These are phyloP conservation scores for Nakazawaea molendinolei DNA, from an alignment of 805 yeast genomes.

Conservation along the genomic window DNA sequence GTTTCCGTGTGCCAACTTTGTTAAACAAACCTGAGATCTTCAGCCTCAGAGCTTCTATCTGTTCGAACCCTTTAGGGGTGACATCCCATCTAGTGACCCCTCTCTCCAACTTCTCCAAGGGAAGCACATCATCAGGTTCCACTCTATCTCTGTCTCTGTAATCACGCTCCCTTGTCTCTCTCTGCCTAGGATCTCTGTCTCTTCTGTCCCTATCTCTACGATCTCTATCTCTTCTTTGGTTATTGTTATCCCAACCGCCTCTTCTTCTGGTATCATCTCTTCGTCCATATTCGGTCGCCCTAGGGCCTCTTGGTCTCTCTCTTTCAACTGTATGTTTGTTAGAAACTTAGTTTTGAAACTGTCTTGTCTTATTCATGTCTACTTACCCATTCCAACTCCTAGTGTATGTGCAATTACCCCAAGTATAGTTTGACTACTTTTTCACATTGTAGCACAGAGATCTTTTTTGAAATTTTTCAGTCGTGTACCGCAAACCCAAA, in stretches of 20 bases:
- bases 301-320: constrained; percentile 8
- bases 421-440: too few species aligned
- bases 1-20: constrained; percentile 51
- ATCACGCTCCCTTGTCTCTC: constrained; percentile 16
- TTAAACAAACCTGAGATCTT: constrained; percentile 77
- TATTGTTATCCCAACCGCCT: constrained; percentile 13
- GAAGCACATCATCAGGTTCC: constrained; percentile 26
- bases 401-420: too few species aligned
- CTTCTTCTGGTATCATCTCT: too few species aligned
- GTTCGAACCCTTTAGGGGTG: constrained; percentile 66
- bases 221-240: constrained; percentile 11
- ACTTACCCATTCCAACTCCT: too few species aligned
- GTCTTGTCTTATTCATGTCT: too few species aligned
- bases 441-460: too few species aligned
- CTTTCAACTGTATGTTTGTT: too few species aligned
- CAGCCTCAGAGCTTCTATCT: constrained; percentile 68
- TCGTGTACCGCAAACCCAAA: too few species aligned
- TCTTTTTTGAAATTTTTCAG: too few species aligned
- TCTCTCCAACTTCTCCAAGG: constrained; percentile 47
- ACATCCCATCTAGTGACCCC: constrained; percentile 60
- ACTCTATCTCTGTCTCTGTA: constrained; percentile 15
- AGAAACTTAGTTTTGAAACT: too few species aligned
- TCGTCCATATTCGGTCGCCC: constrained; percentile 11
- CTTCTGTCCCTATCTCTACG: constrained; percentile 18
- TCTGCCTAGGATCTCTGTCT: constrained; percentile 15